Percentiles rank a stretch among this genome's conserved stretches.
These are phyloP conservation scores for Beauveria asiatica DNA, from an alignment of 2,329 filamentous ascomycete genomes.

Conservation along the genomic window DNA sequence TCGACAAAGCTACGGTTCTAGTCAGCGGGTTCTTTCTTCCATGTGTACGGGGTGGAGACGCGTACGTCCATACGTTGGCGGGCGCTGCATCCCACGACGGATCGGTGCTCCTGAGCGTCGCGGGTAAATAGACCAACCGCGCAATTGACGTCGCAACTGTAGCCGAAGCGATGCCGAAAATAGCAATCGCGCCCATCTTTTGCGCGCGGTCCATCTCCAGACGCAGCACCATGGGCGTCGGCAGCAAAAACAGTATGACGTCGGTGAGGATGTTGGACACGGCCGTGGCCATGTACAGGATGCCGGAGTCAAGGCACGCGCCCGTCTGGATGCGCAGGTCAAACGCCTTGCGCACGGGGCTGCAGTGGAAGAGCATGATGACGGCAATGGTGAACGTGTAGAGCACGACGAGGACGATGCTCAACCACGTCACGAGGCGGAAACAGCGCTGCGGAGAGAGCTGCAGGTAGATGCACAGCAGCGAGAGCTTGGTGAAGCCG, in stretches of 20 bases:
- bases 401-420: conserved; percentile 21
- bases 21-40: neutral
- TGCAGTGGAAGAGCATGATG: conserved; percentile 19
- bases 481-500: conserved; percentile 28
- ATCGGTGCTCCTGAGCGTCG: conserved; percentile 19
- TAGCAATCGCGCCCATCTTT: conserved; percentile 32
- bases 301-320: conserved; percentile 33
- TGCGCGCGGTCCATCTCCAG: conserved; percentile 36
- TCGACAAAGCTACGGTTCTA: conserved; percentile 24
- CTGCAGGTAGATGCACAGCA: conserved; percentile 28
- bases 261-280: conserved; percentile 17
- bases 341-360: conserved; percentile 17
- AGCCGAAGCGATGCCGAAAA: conserved; percentile 34
- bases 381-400: conserved; percentile 22
- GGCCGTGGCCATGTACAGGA: conserved; percentile 40
- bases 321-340: conserved; percentile 17
- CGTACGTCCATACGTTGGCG: conserved; percentile 22
- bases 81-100: conserved; percentile 22
- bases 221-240: conserved; percentile 34
- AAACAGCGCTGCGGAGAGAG: conserved; percentile 27
- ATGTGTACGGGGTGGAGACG: conserved; percentile 11
- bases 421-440: conserved; percentile 20
- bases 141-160: conserved; percentile 25
- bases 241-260: conserved; percentile 35
- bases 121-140: conserved; percentile 19